Base-by-base conservation (phyloP, 768 basidiomycete species). In the Tephrocybe sp. region DNA sequence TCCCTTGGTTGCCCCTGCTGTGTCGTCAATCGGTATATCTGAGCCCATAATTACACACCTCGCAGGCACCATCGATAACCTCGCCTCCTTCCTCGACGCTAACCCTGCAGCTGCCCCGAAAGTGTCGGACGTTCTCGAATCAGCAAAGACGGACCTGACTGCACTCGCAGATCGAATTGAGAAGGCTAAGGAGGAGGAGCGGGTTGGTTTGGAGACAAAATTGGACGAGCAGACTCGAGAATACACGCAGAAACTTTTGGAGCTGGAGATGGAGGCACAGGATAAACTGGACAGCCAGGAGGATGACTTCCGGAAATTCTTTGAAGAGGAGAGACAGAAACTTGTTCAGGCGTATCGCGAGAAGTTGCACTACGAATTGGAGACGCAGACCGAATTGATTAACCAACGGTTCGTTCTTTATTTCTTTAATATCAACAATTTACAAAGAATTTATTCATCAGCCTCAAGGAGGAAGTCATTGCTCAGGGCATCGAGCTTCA, bases 401-500 rank as follows among this genome's bases (percentile, higher is more conserved):
- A 94, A 98, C 65, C 84, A 98, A 72, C 84, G 96, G 94, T 95
- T 60, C 52, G 79, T 46, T 27, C 8, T 53, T 24, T n/a, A 16
- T 36, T 21, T 32, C 25, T 18, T 15, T 22, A 47, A 15, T 52
- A 32, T 15, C 18, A 37, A 45, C 21, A 11, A 51, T 11, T 36
- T 13, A 39, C 31, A 28, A 40, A 44, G 21, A 21, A 52, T 9
- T 50, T n/a, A n/a, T n/a, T n/a, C n/a, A n/a, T 16, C 60, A 97
- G 94, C 34, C 77, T 99, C 51, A 90, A 87, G 65, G 92, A 96
- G 65, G 94, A 96, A 65, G 92, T 98, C 45, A 79, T 98, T 43
- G 88, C 94, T 3, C 95, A 98, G 66, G 97, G 95, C 15, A 93
- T 99, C 61, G 97, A 98, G 69, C 83, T 98, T 19, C 97, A 98